phyloP scores from a whole-genome alignment of 495 filamentous ascomycete species.

The Glutinoglossum americanum region DNA sequence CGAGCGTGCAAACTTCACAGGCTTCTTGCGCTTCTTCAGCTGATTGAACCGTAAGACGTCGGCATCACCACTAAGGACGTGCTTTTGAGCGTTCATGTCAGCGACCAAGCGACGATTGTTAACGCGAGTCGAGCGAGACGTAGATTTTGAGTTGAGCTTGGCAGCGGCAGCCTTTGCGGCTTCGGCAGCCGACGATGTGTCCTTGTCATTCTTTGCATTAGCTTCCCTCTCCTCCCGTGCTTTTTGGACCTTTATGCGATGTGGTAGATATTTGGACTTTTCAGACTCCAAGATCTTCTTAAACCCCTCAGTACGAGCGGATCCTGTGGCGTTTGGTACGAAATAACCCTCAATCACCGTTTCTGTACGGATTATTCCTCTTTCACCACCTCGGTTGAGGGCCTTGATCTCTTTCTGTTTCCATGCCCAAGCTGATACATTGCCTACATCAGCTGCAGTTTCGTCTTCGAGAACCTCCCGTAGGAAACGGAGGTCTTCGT shows the following conservation, averaged over 20 bases:
- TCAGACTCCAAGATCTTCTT: constrained; percentile 90
- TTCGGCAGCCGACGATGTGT: constrained; percentile 39
- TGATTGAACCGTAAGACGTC: constrained; percentile 95
- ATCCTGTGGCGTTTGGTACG: constrained; percentile 62
- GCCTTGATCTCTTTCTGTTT: constrained; percentile 75
- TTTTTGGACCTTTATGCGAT: constrained; percentile 86
- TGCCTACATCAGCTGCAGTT: constrained; percentile 31
- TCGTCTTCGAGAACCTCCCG: constrained; percentile 26
- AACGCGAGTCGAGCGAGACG: constrained; percentile 73
- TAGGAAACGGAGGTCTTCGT: constrained; percentile 48
- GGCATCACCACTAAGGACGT: constrained; percentile 61
- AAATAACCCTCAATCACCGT: constrained; percentile 73
- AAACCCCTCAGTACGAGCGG: constrained; percentile 75
- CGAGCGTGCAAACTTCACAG: constrained; percentile 89
- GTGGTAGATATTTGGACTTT: constrained; percentile 93
- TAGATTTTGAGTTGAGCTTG: constrained; percentile 53
- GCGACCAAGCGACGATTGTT: constrained; percentile 87
- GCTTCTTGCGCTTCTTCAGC: constrained; percentile 97
- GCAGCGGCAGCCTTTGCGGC: constrained; percentile 57
- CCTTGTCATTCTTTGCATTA: constrained; percentile 47
- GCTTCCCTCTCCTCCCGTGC: constrained; percentile 75
- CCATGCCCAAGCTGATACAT: constrained; percentile 67
- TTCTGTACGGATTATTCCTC: constrained; percentile 27
- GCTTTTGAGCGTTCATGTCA: constrained; percentile 85
- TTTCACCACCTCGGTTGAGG: constrained; percentile 39